Evolutionary conservation across 257 asterid species (phyloP).

Genomic region (Fraxinus americana): DNA sequence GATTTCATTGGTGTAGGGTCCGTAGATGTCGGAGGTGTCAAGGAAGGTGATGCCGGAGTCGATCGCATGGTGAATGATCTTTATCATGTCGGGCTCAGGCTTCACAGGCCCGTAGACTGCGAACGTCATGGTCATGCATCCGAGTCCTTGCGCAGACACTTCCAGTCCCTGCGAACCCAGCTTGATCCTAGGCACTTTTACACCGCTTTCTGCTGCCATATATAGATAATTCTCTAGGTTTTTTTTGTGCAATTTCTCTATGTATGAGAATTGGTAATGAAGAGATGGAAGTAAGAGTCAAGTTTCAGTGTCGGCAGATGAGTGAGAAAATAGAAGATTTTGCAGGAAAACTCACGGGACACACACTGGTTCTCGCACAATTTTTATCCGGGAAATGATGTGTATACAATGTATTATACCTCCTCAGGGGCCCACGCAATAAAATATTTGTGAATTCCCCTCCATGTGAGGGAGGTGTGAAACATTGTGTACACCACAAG

Average conservation of each 20-base stretch:
- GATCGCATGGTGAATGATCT: conserved; percentile 35
- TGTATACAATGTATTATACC: no score
- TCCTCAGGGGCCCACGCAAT: no score
- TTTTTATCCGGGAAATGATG: no score
- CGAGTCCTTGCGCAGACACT: conserved; percentile 39
- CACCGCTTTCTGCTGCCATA: conserved; percentile 1
- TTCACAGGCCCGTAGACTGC: conserved; percentile 40
- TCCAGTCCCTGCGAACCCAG: conserved; percentile 41
- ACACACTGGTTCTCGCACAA: no score
- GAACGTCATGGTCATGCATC: conserved; percentile 42
- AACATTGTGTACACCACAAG: no score
- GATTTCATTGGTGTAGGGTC: conserved; percentile 35
- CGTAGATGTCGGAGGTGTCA: conserved; percentile 41
- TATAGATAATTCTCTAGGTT: no score
- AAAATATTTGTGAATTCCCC: no score
- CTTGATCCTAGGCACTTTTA: conserved; percentile 26
- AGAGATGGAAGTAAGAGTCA: background rate
- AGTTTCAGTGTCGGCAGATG: no score
- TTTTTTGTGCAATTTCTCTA: no score
- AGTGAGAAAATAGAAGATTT: no score
- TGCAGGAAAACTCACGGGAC: no score
- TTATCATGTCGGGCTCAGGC: conserved; percentile 43
- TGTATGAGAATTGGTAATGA: background rate
- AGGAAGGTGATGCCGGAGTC: conserved; percentile 33
- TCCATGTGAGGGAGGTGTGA: no score